A percentile compares a stretch with the other conserved stretches of the same genome.
phyloP scores from a whole-genome alignment of 1,284 basidiomycete genomes.

The Sporisorium reilianum region DNA sequence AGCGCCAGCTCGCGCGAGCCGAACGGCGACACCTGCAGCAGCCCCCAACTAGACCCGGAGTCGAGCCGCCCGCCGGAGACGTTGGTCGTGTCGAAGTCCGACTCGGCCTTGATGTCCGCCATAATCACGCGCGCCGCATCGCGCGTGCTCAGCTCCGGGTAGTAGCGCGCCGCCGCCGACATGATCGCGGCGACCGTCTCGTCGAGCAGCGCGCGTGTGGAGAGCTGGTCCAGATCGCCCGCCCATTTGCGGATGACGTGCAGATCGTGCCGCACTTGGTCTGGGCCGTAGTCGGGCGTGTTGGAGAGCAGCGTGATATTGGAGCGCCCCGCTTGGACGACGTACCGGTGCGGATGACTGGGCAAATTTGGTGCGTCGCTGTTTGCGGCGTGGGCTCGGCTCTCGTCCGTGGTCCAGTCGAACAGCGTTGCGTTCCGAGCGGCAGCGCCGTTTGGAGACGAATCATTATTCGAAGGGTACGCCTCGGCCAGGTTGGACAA shows the following conservation, averaged over 20 bases:
- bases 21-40: constrained; percentile 63
- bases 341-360: constrained; percentile 8
- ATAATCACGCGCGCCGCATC: constrained; percentile 59
- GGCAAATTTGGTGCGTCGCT: neutral
- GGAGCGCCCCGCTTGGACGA: constrained; percentile 18
- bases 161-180: constrained; percentile 64
- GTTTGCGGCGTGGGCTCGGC: too few relatives aligned
- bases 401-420: constrained; percentile 6
- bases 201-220: constrained; percentile 45
- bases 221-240: constrained; percentile 51
- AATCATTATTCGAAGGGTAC: constrained; percentile 16
- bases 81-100: constrained; percentile 53
- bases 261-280: constrained; percentile 57
- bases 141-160: constrained; percentile 60
- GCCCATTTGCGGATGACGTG: constrained; percentile 64
- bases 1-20: constrained; percentile 52
- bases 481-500: constrained; percentile 24
- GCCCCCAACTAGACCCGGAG: constrained; percentile 58
- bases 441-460: neutral
- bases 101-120: constrained; percentile 67
- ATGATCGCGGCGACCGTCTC: constrained; percentile 64
- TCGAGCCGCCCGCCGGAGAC: constrained; percentile 57
- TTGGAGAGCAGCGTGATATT: constrained; percentile 47
- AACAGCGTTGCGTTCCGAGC: neutral
- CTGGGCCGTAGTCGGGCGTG: constrained; percentile 53